Evolutionary conservation across 1,284 basidiomycete species (phyloP).

Genomic region (Boletus smithii): DNA sequence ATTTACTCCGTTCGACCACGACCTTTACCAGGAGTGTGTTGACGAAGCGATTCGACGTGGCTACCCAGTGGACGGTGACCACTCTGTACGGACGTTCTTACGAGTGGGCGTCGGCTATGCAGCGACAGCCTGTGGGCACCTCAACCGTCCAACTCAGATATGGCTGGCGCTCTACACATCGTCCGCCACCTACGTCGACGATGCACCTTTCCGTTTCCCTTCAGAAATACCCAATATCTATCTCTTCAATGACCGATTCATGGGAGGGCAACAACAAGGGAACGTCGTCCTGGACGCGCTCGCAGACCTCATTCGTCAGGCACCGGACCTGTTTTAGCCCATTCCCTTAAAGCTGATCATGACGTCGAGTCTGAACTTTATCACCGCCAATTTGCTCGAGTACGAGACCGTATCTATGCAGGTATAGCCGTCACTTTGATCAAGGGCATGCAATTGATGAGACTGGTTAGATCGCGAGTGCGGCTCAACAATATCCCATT

Average conservation of each 20-base stretch:
- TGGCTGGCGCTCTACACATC: constrained; percentile 29
- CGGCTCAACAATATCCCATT: constrained; percentile 23
- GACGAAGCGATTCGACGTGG: constrained; percentile 9
- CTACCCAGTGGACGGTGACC: constrained; percentile 4
- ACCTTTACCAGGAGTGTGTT: constrained; percentile 7
- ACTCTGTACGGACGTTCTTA: not conserved
- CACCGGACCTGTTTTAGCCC: constrained; percentile 10
- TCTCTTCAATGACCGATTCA: constrained; percentile 27
- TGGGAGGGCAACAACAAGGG: constrained; percentile 16
- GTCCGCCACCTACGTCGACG: constrained; percentile 27
- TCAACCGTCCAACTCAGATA: constrained; percentile 2
- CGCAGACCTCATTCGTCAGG: constrained; percentile 25
- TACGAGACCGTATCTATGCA: constrained; percentile 25
- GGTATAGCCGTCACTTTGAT: not conserved
- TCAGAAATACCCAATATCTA: constrained; percentile 19
- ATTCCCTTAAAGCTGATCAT: constrained; percentile 24
- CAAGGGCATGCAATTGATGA: constrained; percentile 4
- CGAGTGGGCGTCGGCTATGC: constrained; percentile 7
- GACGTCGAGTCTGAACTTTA: constrained; percentile 26
- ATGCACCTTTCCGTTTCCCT: constrained; percentile 13
- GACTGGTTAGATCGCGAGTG: constrained; percentile 7
- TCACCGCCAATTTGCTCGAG: constrained; percentile 31
- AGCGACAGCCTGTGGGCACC: not conserved
- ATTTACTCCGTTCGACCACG: constrained; percentile 3
- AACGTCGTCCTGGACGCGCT: constrained; percentile 25